phyloP scores from a whole-genome alignment of 768 basidiomycete species.

The Macrolepiota fuliginosa region DNA sequence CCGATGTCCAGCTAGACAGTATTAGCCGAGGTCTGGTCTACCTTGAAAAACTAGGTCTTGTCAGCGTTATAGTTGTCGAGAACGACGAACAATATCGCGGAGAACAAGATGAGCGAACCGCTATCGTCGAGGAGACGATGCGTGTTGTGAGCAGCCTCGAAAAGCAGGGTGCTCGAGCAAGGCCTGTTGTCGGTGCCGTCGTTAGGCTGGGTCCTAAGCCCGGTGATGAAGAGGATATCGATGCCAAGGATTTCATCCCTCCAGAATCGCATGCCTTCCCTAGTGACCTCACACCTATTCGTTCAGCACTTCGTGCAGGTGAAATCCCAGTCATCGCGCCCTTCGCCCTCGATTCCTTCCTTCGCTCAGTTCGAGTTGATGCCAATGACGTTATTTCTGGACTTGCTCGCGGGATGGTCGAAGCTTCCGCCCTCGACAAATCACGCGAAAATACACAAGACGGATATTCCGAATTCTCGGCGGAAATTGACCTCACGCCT shows the following conservation, averaged over 20 bases:
- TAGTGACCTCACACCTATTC: conserved; percentile 78
- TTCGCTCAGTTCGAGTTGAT: conserved; percentile 80
- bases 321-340: conserved; percentile 97
- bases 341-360: conserved; percentile 88
- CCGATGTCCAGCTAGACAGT: conserved; percentile 88
- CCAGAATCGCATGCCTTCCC: conserved; percentile 82
- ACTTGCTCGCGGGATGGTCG: conserved; percentile 82
- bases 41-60: conserved; percentile 92
- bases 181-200: conserved; percentile 85
- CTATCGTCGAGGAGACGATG: conserved; percentile 78
- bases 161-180: conserved; percentile 79
- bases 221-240: conserved; percentile 29
- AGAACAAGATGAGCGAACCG: conserved; percentile 63
- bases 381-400: conserved; percentile 89
- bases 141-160: conserved; percentile 82
- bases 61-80: conserved; percentile 94
- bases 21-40: conserved; percentile 93
- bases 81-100: conserved; percentile 73
- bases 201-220: conserved; percentile 83
- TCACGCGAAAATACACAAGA: conserved; percentile 30
- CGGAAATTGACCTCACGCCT: conserved; percentile 82
- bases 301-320: conserved; percentile 85
- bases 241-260: conserved; percentile 32
- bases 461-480: conserved; percentile 34
- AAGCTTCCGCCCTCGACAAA: conserved; percentile 36